Conservation (phyloP, 2,329 filamentous ascomycete genomes). For the Epichloe brachyelytri region DNA sequence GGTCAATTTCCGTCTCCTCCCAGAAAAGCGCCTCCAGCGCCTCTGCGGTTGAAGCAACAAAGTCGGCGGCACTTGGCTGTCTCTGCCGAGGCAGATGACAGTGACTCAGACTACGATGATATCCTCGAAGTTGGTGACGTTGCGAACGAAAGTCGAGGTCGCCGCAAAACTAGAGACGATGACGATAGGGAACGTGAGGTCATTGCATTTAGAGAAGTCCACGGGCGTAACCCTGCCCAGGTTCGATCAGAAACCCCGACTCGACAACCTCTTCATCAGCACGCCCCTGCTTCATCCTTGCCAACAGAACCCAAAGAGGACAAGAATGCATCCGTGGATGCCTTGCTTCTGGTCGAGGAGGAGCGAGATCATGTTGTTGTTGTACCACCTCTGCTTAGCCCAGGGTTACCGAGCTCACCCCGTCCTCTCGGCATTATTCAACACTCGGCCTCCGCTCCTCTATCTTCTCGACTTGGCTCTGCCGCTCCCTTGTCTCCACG, state of each 20-base stretch:
- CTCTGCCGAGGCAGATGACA: constrained; percentile 44
- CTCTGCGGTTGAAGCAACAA: constrained; percentile 50
- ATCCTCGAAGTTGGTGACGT: constrained; percentile 57
- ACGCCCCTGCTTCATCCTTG: neutral
- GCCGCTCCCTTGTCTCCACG: constrained; percentile 55
- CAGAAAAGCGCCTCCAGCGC: constrained; percentile 75
- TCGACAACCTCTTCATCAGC: neutral
- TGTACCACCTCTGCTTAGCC: constrained; percentile 38
- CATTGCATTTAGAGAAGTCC: constrained; percentile 51
- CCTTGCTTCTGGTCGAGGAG: constrained; percentile 31
- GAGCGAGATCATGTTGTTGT: constrained; percentile 21
- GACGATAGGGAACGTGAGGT: constrained; percentile 70
- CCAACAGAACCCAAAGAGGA: neutral
- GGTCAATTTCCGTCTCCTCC: constrained; percentile 47
- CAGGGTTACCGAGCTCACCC: constrained; percentile 47
- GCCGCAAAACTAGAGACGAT: constrained; percentile 74
- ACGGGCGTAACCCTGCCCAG: constrained; percentile 59
- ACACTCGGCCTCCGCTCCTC: constrained; percentile 41
- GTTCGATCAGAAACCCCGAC: constrained; percentile 18
- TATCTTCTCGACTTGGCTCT: constrained; percentile 43
- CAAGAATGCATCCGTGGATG: constrained; percentile 32
- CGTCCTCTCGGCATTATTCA: constrained; percentile 40
- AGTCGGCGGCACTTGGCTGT: constrained; percentile 11
- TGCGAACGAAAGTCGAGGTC: constrained; percentile 50
- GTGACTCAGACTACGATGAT: constrained; percentile 76